A percentile compares a stretch with the other conserved stretches of the same genome.
phyloP scores from a whole-genome alignment of 805 yeast genomes.

The Starmerella scarabaei region DNA sequence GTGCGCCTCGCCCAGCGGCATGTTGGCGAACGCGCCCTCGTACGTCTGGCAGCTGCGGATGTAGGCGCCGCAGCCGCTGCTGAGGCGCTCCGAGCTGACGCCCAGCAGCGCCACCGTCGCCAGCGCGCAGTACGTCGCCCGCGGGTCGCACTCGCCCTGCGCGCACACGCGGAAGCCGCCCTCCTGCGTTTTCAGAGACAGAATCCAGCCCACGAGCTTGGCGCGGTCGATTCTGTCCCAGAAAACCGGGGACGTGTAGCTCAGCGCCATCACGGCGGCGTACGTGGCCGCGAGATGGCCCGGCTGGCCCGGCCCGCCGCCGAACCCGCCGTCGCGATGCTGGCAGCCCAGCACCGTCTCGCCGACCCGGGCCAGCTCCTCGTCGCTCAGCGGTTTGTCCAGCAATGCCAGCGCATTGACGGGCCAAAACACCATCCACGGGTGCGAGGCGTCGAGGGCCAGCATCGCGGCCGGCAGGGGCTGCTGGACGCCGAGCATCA shows the following conservation, averaged over 20 bases:
- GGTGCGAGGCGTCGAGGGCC: conserved; percentile 73
- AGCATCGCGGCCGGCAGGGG: conserved; percentile 40
- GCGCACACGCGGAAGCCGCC: conserved; percentile 69
- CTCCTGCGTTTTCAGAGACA: conserved; percentile 45
- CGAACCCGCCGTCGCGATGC: conserved; percentile 49
- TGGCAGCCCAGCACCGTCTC: conserved; percentile 27
- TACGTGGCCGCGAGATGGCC: conserved; percentile 80
- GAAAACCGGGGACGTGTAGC: conserved; percentile 34
- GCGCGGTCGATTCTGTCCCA: conserved; percentile 36
- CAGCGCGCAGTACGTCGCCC: conserved; percentile 83
- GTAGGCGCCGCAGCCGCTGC: conserved; percentile 44
- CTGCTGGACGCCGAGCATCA: conserved; percentile 24
- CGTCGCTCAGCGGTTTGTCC: conserved; percentile 25
- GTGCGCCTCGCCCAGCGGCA: conserved; percentile 79
- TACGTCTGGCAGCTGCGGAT: conserved; percentile 63
- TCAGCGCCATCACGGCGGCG: conserved; percentile 57
- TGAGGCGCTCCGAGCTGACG: conserved; percentile 40
- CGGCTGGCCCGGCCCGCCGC: conserved; percentile 72
- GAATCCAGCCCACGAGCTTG: conserved; percentile 49
- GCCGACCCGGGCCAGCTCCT: conserved; percentile 20
- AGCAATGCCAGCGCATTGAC: conserved; percentile 40
- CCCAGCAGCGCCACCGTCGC: conserved; percentile 53
- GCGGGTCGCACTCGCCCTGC: conserved; percentile 67
- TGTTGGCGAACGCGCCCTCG: conserved; percentile 92
- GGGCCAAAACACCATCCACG: conserved; percentile 86